phyloP scores from a whole-genome alignment of 2,329 filamentous ascomycete genomes.

The Geoglossum cookeanum region DNA sequence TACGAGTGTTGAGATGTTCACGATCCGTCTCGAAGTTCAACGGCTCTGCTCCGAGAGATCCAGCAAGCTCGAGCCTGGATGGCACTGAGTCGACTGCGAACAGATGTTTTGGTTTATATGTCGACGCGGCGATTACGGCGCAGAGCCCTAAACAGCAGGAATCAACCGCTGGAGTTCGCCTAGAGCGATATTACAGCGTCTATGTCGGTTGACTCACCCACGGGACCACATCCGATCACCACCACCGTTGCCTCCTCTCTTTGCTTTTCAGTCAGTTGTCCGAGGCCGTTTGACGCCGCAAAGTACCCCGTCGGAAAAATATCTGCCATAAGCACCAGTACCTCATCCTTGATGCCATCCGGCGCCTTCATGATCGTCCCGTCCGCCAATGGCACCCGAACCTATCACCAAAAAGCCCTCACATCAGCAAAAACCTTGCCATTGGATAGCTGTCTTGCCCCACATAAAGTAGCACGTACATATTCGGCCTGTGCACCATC shows the following conservation, averaged over 20 bases:
- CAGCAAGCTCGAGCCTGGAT: conserved; percentile 53
- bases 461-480: conserved; percentile 20
- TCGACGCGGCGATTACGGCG: conserved; percentile 57
- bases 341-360: conserved; percentile 48
- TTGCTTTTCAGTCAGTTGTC: conserved; percentile 35
- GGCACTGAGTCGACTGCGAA: conserved; percentile 66
- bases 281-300: conserved; percentile 60
- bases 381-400: conserved; percentile 64
- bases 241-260: conserved; percentile 52
- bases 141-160: conserved; percentile 56
- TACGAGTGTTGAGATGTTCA: conserved; percentile 44
- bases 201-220: not conserved
- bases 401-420: conserved; percentile 16
- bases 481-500: conserved; percentile 73
- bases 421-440: conserved; percentile 10
- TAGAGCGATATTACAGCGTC: too few relatives aligned
- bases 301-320: conserved; percentile 66
- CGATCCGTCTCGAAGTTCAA: conserved; percentile 56
- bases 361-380: conserved; percentile 61
- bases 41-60: conserved; percentile 57
- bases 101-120: conserved; percentile 54
- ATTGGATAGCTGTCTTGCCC: conserved; percentile 9
- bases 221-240: conserved; percentile 59
- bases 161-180: not conserved
- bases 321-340: conserved; percentile 74